phyloP scores from a whole-genome alignment of 2,329 filamentous ascomycete genomes.

The Aspergillus glaucus region DNA sequence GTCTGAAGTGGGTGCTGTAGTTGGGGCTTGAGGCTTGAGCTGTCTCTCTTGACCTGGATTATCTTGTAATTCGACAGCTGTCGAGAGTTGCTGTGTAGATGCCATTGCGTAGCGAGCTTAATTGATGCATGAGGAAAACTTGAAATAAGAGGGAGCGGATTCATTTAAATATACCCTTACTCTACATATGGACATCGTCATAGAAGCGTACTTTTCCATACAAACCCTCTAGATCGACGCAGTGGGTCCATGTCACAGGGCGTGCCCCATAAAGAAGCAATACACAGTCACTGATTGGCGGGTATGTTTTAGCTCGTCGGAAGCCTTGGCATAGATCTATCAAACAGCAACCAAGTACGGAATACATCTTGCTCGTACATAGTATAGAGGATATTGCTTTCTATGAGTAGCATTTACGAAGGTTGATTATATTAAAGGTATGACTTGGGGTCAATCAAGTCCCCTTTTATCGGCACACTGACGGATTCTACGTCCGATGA shows the following conservation, averaged over 20 bases:
- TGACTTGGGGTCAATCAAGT: too few species aligned
- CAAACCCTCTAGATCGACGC: background rate
- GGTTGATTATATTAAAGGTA: too few species aligned
- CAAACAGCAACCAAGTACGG: too few species aligned
- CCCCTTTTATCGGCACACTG: too few species aligned
- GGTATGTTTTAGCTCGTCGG: background rate
- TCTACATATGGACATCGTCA: background rate
- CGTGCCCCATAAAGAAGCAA: background rate
- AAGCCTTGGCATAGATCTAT: too few species aligned
- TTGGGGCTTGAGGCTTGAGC: background rate
- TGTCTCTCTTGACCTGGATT: background rate
- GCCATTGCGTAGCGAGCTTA: background rate
- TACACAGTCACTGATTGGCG: background rate
- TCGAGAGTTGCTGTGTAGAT: background rate
- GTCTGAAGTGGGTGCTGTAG: slow-evolving; percentile 10
- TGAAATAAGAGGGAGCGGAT: too few species aligned
- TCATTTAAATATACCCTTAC: too few species aligned
- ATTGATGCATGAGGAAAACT: too few species aligned
- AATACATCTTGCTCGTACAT: too few species aligned
- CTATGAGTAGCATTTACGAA: too few species aligned
- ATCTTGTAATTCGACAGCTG: background rate
- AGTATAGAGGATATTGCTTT: too few species aligned
- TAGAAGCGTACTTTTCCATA: background rate
- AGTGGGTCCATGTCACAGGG: background rate
- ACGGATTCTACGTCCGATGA: too few species aligned